Base-by-base conservation (phyloP, 345 rosid genomes). In the Camelina laxa region DNA sequence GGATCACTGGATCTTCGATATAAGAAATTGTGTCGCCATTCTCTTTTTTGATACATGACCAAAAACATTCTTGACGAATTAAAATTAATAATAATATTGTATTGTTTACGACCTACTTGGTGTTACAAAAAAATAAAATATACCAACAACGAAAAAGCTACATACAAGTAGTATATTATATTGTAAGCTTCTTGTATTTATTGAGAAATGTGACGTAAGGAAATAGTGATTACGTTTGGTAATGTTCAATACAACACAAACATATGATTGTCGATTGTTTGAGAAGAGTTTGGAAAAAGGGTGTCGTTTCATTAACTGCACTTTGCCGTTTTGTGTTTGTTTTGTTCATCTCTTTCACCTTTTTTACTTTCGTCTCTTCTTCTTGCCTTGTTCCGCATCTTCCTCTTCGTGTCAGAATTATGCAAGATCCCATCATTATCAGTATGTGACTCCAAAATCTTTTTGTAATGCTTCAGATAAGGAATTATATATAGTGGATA, bases 291-390 rank as follows among this genome's bases (percentile, higher is more conserved):
- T 75, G 59, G 13, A 13, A 63, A 77, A 71, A 57, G 16, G 15
- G 30, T 71, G 80, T 77, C 76, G 76, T 77, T 66, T 71, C 49
- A 58, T 58, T 58, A 77, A 3, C 48, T 39, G 72, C 59, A 65
- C 72, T 70, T 77, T 77, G 76, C 80, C 72, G 68, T 71, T 65
- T 77, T 71, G 80, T 65, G 62, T 77, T 69, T 61, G 61, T 77
- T 69, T 63, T 55, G 75, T 63, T 69, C 53, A 14, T 55, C 14
- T 44, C 67, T 69, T 69, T 63, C 4, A 30, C 21, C 33, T 50
- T 20, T 31, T 16, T 54, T 61, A 53, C 20, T 54, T 21, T 54
- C 67, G 75, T 71, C 76, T 57, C 67, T 77, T 77, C 76, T 41
- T 30, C 72, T 76, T 76, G 80, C 80, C 45, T 20, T 71, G 16